Base-by-base conservation (phyloP, 164 flowering plant genomes). In the Vitis labrusca region DNA sequence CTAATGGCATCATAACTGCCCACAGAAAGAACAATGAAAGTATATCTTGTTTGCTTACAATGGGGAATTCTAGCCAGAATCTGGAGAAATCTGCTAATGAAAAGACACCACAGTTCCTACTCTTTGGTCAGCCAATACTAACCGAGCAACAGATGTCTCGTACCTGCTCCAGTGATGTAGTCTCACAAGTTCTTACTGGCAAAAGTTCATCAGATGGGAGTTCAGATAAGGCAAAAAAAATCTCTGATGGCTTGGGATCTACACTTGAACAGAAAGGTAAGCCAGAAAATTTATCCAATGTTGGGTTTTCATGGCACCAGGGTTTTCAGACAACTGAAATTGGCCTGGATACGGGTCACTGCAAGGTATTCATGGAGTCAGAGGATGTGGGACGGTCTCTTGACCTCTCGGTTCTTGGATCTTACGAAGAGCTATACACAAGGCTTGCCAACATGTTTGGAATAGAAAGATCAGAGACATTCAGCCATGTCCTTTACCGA, bases 121-220 rank as follows among this genome's bases (percentile, higher is more conserved):
- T 94, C 65, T 94, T 94, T 78, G 98, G 98, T 59, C 88, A 88
- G 71, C 93, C 92, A 15, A 94, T 94, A 72, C 89, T 86, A 59
- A 85, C 91, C 3, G 97, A 91, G 78, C 91, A 91, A 64, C 94
- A 90, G 64, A 80, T 88, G 32, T 83, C 91, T 68, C 69, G 48
- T 11, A 75, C 82, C 71, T 66, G 71, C 74, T 86, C 91, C 6
- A 69, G 78, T 71, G 86, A 81, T 27, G 62, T 76, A 8, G 75
- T 74, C 62, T 80, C 89, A 37, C 73, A 74, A 56, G 78, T 65
- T 58, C 67, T 55, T 29, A 70, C 61, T 11, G 81, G 64, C 10
- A 87, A 77, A 56, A 80, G 79, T 66, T 80, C 82, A 23, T 74
- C 87, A 55, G 85, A 84, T 62, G 86, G 71, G n/a, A 82, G 73